phyloP scores from a whole-genome alignment of 1,139 yeast genomes.

The Sugiyamaella japonica region DNA sequence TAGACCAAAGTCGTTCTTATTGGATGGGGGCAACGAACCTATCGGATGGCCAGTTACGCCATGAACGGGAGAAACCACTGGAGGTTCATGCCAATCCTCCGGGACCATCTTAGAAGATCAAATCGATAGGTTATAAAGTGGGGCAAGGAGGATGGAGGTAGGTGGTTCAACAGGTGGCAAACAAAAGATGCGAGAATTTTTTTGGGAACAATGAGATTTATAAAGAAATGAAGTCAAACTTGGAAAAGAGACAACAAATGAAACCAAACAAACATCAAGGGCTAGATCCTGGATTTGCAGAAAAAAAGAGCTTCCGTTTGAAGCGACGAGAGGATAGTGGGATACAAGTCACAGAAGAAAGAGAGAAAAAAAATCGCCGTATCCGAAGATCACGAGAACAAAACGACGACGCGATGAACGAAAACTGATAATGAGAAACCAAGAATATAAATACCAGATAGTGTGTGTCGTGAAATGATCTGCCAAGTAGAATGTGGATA shows the following conservation, averaged over 20 bases:
- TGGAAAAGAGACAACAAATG: not conserved
- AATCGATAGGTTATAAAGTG: not conserved
- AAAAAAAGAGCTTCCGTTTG: not conserved
- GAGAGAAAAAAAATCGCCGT: not conserved
- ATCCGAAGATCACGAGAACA: not conserved
- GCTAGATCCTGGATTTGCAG: not conserved
- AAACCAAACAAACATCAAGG: not conserved
- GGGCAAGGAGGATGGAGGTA: no score
- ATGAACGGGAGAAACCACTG: slow-evolving; percentile 52
- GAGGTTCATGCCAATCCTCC: slow-evolving; percentile 55
- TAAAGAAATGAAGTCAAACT: not conserved
- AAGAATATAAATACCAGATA: no score
- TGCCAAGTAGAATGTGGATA: no score
- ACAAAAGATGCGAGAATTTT: not conserved
- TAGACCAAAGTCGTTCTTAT: slow-evolving; percentile 44
- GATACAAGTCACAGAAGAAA: not conserved
- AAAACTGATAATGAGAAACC: no score
- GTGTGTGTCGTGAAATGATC: no score
- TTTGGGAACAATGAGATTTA: not conserved
- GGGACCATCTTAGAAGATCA: slow-evolving; percentile 10
- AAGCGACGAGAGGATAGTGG: not conserved
- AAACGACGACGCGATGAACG: not conserved
- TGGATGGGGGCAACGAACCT: slow-evolving; percentile 59
- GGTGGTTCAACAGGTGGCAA: not conserved
- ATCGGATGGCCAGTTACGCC: slow-evolving; percentile 66